These are phyloP conservation scores for Xylariaceae sp. DNA, from an alignment of 2,329 filamentous ascomycete genomes.

Conservation along the genomic window DNA sequence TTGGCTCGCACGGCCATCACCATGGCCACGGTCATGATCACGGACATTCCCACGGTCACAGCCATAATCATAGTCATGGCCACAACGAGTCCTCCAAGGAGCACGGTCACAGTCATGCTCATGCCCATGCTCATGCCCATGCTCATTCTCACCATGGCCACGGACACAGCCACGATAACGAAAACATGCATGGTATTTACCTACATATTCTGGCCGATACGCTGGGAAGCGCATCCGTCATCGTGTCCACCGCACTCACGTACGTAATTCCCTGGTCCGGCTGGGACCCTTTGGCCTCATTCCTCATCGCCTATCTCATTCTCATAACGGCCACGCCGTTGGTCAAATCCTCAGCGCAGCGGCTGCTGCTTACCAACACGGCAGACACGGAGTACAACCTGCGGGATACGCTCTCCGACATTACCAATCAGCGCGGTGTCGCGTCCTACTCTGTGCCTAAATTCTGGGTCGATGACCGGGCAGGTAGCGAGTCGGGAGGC, in stretches of 20 bases:
- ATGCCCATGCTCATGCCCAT: conserved; percentile 34
- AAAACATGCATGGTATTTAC: conserved; percentile 98
- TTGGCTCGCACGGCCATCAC: conserved; percentile 59
- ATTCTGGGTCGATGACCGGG: conserved; percentile 82
- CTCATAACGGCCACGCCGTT: conserved; percentile 87
- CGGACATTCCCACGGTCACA: conserved; percentile 18
- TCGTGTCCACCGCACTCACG: conserved; percentile 82
- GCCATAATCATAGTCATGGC: conserved; percentile 29
- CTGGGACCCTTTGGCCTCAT: conserved; percentile 91
- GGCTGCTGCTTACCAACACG: conserved; percentile 77
- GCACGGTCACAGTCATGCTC: conserved; percentile 29
- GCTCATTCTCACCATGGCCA: conserved; percentile 36
- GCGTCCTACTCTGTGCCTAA: conserved; percentile 79
- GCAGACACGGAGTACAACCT: conserved; percentile 82
- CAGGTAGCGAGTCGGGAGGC: conserved; percentile 38
- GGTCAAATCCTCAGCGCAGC: conserved; percentile 76
- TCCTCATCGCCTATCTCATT: conserved; percentile 87
- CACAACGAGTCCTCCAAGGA: conserved; percentile 8
- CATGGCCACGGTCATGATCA: conserved; percentile 40
- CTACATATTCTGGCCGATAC: conserved; percentile 93
- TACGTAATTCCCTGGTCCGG: conserved; percentile 85
- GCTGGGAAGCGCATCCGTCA: conserved; percentile 88
- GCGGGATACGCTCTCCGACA: conserved; percentile 76
- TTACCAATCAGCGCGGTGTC: conserved; percentile 77
- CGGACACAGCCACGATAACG: conserved; percentile 68